Percentiles rank a stretch among this genome's conserved stretches.
These are phyloP conservation scores for Zanthoxylum bungeanum DNA, from an alignment of 345 rosid species.

Conservation along the genomic window DNA sequence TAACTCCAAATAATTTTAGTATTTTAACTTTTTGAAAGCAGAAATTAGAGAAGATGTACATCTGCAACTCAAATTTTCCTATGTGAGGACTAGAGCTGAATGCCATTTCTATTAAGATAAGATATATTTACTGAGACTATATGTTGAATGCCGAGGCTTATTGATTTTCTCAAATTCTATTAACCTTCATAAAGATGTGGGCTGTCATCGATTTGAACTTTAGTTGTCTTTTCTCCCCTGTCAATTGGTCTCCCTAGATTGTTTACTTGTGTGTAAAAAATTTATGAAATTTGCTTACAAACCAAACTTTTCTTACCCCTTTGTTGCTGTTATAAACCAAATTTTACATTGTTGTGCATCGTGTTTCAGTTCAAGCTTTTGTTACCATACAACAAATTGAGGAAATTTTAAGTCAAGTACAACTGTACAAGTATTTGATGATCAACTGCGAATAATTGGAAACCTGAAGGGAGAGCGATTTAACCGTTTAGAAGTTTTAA, in stretches of 20 bases:
- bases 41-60: background rate
- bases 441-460: background rate
- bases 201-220: background rate
- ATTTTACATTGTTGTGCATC: background rate
- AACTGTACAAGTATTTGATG: slow-evolving; percentile 5
- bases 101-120: background rate
- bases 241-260: background rate
- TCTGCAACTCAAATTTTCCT: background rate
- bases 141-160: background rate
- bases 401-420: background rate
- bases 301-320: background rate
- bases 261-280: background rate
- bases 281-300: background rate
- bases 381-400: background rate
- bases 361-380: background rate
- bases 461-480: background rate
- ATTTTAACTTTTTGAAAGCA: background rate
- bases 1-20: background rate
- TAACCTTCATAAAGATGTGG: background rate
- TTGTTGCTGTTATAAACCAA: background rate
- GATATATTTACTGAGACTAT: background rate
- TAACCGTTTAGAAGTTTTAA: background rate
- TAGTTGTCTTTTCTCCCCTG: background rate
- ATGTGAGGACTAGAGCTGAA: background rate
- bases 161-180: background rate